phyloP scores from a whole-genome alignment of 768 basidiomycete genomes.

The Rhizopogon roseolus region DNA sequence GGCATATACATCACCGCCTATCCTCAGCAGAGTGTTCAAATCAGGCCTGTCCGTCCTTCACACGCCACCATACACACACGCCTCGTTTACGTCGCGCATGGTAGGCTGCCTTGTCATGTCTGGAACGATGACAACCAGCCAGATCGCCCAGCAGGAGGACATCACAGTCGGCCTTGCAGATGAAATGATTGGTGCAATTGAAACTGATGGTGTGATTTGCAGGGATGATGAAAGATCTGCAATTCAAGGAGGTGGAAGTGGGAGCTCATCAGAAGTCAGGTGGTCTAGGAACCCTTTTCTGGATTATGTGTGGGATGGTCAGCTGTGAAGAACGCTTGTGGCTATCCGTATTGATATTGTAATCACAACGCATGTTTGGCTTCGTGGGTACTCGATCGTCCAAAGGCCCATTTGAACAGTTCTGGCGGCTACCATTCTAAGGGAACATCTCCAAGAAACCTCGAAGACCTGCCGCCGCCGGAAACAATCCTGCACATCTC shows the following conservation, averaged over 20 bases:
- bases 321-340: conserved; percentile 22
- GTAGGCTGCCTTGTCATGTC: conserved; percentile 45
- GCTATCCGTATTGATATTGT: neutral
- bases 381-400: too few species aligned
- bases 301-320: conserved; percentile 74
- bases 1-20: conserved; percentile 57
- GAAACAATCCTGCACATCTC: too few species aligned
- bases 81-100: conserved; percentile 66
- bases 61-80: conserved; percentile 68
- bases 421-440: neutral
- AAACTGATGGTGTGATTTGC: conserved; percentile 64
- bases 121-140: conserved; percentile 54
- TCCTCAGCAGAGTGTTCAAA: conserved; percentile 60
- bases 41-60: conserved; percentile 82
- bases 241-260: conserved; percentile 34
- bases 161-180: conserved; percentile 68
- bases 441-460: neutral
- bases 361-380: neutral
- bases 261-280: conserved; percentile 55
- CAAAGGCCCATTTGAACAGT: neutral
- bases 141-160: conserved; percentile 68
- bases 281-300: conserved; percentile 71
- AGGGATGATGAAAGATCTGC: conserved; percentile 59
- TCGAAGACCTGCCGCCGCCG: neutral
- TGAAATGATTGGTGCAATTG: conserved; percentile 77